Evolutionary conservation across 2,329 filamentous ascomycete genomes (phyloP).

Genomic region (Colletotrichum acutatum): DNA sequence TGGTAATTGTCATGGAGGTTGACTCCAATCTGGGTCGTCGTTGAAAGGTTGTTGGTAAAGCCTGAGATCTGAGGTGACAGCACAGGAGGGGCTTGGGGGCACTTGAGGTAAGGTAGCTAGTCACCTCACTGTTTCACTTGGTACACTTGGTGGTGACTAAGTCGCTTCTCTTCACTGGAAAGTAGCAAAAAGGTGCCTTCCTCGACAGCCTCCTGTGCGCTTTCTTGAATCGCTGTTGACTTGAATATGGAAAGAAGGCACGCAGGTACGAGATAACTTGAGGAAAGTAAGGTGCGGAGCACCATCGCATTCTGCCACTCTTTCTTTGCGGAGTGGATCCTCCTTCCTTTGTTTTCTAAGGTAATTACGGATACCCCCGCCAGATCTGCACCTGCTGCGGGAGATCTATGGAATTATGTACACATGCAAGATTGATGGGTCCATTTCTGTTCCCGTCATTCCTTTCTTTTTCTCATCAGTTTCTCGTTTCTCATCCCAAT

Average conservation of each 20-base stretch:
- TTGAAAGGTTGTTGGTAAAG: background rate
- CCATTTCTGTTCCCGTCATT: background rate
- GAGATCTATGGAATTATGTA: background rate
- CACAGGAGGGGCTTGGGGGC: background rate
- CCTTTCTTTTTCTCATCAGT: background rate
- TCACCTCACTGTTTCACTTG: background rate
- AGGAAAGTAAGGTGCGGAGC: background rate
- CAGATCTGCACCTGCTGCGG: background rate
- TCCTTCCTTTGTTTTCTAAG: background rate
- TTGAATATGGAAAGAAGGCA: no score
- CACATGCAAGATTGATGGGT: background rate
- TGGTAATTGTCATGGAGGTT: background rate
- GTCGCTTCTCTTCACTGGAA: background rate
- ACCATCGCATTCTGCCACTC: background rate
- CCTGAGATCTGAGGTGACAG: background rate
- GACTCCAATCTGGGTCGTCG: background rate
- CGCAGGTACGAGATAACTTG: background rate
- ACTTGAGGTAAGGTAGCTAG: no score
- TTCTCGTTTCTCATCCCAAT: background rate
- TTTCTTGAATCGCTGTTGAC: background rate
- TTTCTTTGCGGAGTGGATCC: background rate
- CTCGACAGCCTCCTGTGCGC: background rate
- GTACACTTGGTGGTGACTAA: no score
- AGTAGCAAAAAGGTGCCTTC: background rate
- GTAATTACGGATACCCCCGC: no score